Base-by-base conservation (phyloP, 2,329 filamentous ascomycete genomes). In the Fusarium hainanense region DNA sequence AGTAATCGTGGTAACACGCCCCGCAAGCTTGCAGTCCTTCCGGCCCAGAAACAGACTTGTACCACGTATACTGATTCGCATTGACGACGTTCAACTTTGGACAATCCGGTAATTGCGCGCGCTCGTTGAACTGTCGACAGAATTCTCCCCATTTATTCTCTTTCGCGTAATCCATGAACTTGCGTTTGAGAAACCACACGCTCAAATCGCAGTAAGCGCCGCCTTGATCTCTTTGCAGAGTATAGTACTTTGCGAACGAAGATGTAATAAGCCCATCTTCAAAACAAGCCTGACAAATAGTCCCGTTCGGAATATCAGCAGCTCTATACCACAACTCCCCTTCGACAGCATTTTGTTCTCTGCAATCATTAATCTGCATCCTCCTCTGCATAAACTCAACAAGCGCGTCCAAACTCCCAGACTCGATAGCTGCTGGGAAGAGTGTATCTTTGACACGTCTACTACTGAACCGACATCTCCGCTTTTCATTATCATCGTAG, bases 241-340 rank as follows among this genome's bases (percentile, higher is more conserved):
- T 40, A 48, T 82, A 84, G 8, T 74, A 58, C 40, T 68, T 40
- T 4, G 70, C 69, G 61, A 82, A 79, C 0, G 52, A 50, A 0
- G 77, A 79, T 3, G 63, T 54, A 43, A 70, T 66, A 14, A 83
- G 73, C n/a, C 76, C 59, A 52, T 82, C 78, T 18, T 78, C 77
- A 46, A 79, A 82, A 66, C 81, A 83, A 6, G 78, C 70, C 11
- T 78, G 77, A 50, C 81, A 83, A n/a, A 82, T 72, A 12, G 73
- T 63, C 13, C 76, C 77, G 4, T 74, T 64, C 0, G 79, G 77
- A 2, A 79, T 77, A 10, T 75, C 69, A 1, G 73, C 49, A 14
- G 81, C 75, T 12, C 61, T 73, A 58, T 82, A 82, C 80, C 82
- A 83, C 2, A 28, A 20, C 10, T 66, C 60, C 2, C 67, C 67